Conservation (phyloP, 306 rosid species). For the Lathyrus tuberosus region DNA sequence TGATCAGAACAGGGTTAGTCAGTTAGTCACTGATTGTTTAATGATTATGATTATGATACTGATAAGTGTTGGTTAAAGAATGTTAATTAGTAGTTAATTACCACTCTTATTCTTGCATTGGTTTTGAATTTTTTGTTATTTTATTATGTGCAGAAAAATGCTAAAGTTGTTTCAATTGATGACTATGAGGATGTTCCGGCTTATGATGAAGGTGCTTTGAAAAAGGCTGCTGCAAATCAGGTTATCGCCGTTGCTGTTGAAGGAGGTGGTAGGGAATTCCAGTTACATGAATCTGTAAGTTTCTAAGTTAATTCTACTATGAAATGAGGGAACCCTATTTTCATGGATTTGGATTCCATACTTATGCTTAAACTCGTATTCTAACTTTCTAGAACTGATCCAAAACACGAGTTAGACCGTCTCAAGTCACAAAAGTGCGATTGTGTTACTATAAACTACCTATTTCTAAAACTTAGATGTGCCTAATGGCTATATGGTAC, state of each 20-base stretch:
- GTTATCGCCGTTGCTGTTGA: constrained; percentile 80
- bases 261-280: constrained; percentile 94
- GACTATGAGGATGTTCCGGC: constrained; percentile 72
- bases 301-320: neutral
- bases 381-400: neutral
- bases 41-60: neutral
- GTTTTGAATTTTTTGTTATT: neutral
- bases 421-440: neutral
- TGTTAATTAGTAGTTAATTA: constrained; percentile 1
- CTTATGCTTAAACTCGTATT: neutral
- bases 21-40: neutral
- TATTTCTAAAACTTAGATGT: neutral
- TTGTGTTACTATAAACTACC: neutral
- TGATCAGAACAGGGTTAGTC: constrained; percentile 64
- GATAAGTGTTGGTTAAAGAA: neutral
- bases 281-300: constrained; percentile 73
- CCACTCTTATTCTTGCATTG: neutral
- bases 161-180: constrained; percentile 77
- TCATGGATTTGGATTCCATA: neutral
- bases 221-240: constrained; percentile 77
- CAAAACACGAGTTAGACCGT: neutral
- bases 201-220: constrained; percentile 67
- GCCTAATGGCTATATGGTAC: neutral
- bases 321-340: neutral
- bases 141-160: constrained; percentile 71